Conservation (phyloP, 2,329 filamentous ascomycete species). For the Paraphoma sp. region DNA sequence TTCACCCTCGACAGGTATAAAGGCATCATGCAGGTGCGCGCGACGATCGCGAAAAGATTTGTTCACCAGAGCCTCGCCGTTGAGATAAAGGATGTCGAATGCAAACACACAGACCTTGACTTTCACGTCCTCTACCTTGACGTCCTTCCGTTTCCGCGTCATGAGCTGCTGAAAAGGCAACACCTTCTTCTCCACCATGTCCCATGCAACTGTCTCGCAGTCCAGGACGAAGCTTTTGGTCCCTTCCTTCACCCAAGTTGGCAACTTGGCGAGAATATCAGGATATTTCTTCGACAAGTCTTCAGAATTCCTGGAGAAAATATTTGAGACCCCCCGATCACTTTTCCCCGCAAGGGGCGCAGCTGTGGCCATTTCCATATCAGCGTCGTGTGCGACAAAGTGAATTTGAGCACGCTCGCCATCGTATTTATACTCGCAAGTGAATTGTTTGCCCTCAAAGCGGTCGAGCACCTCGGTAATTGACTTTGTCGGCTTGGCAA, state of each 20-base stretch:
- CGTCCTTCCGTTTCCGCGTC: conserved; percentile 97
- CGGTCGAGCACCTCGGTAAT: conserved; percentile 97
- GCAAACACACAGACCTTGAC: conserved; percentile 97
- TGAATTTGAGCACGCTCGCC: conserved; percentile 98
- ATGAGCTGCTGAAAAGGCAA: conserved; percentile 97
- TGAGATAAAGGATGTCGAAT: conserved; percentile 92
- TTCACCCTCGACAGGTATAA: conserved; percentile 82
- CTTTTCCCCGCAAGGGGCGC: conserved; percentile 69
- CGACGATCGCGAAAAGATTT: conserved; percentile 85
- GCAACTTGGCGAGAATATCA: conserved; percentile 87
- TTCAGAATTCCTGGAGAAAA: conserved; percentile 97
- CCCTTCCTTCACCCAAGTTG: conserved; percentile 85
- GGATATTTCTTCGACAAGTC: conserved; percentile 98
- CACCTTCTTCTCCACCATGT: conserved; percentile 92
- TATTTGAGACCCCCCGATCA: conserved; percentile 79
- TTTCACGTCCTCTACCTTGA: conserved; percentile 93
- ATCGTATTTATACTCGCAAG: conserved; percentile 99
- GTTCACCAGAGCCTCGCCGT: conserved; percentile 86
- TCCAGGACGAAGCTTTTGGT: conserved; percentile 98
- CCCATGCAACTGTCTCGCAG: conserved; percentile 97
- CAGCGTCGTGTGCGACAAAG: conserved; percentile 84
- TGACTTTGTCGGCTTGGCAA: conserved; percentile 97
- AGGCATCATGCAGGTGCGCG: conserved; percentile 74
- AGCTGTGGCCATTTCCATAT: conserved; percentile 68
- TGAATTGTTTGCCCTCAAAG: conserved; percentile 94